Evolutionary conservation across 1,139 yeast species (phyloP), one percentile per base, ranked within the genome.

Genomic region (Saccharomyces hybrid): DNA sequence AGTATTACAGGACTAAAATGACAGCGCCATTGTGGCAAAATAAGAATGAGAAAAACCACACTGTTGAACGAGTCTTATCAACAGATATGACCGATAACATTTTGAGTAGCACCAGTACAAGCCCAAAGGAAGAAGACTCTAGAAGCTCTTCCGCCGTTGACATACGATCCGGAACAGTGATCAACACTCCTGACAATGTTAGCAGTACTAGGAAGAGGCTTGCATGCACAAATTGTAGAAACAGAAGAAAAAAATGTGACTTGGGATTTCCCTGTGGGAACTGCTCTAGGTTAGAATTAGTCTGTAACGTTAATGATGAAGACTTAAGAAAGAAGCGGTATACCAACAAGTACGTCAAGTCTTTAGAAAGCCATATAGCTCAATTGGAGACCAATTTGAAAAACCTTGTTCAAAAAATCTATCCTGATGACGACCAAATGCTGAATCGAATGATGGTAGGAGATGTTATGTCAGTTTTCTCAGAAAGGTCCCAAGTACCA

Each of bases 311-410:
- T 49, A 74, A 78, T n/a, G 74, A 75, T 7, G 73, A 73, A 55
- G 86, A 82, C 63, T 71, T 78, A 72, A 68, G 86, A 50, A 80
- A 79, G 62, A 78, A 75, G 57, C 69, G 85, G 52, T 80, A 81
- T 4, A 74, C 80, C 0, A 78, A 76, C 6, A 74, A 74, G 50
- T 81, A 81, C 59, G 84, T 81, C 26, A 71, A 65, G 31, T 59
- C 68, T 1, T 57, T 73, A 47, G 75, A 72, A 53, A 57, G 60
- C 2, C 71, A 67, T 50, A 61, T 69, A 31, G 64, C 66, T 9
- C 55, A 60, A n/a, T 57, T 70, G 38, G 70, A 70, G 52, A 56
- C 58, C 1, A 63, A 62, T 48, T 55, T 71, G 32, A 59, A 58
- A 47, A 60, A 58, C 9, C 50, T 66, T 2, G 64, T 63, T 28